Base-by-base conservation (phyloP, 148 eudicot genomes). In the Nepenthes mirabilis region DNA sequence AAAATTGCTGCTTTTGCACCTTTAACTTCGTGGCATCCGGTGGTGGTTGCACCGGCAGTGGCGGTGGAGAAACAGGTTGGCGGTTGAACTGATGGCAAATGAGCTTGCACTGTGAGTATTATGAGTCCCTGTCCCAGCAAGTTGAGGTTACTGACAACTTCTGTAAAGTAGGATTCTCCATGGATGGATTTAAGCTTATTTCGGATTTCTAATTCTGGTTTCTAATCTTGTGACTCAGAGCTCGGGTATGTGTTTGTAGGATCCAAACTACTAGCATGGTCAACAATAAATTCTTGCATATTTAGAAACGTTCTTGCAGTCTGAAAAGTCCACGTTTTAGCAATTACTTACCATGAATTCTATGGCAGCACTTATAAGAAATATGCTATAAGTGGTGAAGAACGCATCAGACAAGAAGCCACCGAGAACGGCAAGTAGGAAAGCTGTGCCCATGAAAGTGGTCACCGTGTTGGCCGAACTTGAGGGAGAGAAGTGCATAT, bases 391-490 rank as follows among this genome's bases (percentile, higher is more conserved):
- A 7, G 91, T 80, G 55, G 88, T 80, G 82, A 87, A 74, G 79
- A 72, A 84, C 60, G 97, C 85, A 52, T 87, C 95, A 11, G 91
- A 82, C 63, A 84, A 76, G 72, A 90, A 84, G 68, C 97, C 95
- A 13, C 97, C 97, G 36, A 87, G 82, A 36, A 90, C 78, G 54
- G 95, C 95, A 47, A 90, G 89, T n/a, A 87, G 70, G 69, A 90
- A 90, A 11, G 97, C 80, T 0, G 97, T 90, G 64, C 95, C 97
- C 97, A 87, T 90, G 79, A 90, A 90, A 48, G 80, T 79, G 33
- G 95, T 90, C n/a, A 90, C 95, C 4, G 69, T 75, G 61, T 78
- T 87, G 64, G 97, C 84, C 9, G 91, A 84, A 59, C 53, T 66
- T 9, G 95, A 82, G 14, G 89, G 95, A 56, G 85, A 82, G 61